A percentile compares a stretch with the other conserved stretches of the same genome.
Conservation (phyloP, 306 rosid genomes). For the Adenanthera pavonina region DNA sequence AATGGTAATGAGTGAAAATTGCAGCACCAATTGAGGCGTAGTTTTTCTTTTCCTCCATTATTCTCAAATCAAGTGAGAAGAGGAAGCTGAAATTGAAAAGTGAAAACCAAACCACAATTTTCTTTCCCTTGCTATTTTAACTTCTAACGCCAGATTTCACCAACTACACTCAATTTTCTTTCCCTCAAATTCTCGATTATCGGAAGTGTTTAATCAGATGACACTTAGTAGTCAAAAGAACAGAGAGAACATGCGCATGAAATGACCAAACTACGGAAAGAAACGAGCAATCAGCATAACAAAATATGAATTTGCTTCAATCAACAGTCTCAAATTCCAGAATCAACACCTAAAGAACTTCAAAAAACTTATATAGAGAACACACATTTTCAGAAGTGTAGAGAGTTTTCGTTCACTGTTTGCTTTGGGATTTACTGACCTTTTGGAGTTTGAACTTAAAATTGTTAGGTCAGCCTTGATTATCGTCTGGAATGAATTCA, state of each 20-base stretch:
- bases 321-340: background rate
- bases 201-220: background rate
- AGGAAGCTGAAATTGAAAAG: background rate
- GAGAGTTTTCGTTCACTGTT: too few species aligned
- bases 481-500: background rate
- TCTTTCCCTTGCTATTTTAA: background rate
- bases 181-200: background rate
- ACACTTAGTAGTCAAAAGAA: background rate
- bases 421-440: too few species aligned
- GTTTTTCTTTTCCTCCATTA: background rate
- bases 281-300: background rate
- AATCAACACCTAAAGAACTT: background rate
- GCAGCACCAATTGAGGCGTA: background rate
- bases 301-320: background rate
- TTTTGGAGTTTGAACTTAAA: too few species aligned
- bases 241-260: background rate
- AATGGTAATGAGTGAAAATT: background rate
- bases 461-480: background rate
- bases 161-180: background rate
- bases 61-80: background rate
- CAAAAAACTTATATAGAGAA: too few species aligned
- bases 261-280: background rate
- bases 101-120: background rate
- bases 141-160: background rate
- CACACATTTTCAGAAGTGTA: too few species aligned